Conservation (phyloP, 148 eudicot genomes). For the Spergularia marina region DNA sequence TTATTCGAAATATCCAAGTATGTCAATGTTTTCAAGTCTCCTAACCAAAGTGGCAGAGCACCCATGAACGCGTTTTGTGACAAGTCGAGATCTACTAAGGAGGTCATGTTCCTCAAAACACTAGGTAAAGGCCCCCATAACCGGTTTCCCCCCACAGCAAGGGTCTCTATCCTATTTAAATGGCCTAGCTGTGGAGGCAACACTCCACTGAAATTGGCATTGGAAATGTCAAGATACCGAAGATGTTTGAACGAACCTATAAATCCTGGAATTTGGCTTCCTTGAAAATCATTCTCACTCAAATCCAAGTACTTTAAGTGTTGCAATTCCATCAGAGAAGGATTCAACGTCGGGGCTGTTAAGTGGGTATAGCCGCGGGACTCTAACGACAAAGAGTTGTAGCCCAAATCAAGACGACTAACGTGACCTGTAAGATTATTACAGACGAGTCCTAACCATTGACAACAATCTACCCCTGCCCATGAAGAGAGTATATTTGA, state of each 20-base stretch:
- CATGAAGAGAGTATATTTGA: conserved; percentile 24
- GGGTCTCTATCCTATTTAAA: too few species aligned
- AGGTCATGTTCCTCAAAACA: conserved; percentile 8
- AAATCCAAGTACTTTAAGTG: conserved; percentile 26
- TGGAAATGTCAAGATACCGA: conserved; percentile 31
- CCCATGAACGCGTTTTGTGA: conserved; percentile 18
- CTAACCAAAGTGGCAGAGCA: conserved; percentile 16
- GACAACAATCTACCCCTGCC: conserved; percentile 26
- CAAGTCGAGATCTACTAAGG: conserved; percentile 27
- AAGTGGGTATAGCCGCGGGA: too few species aligned
- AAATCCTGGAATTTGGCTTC: conserved; percentile 28
- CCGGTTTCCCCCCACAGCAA: too few species aligned
- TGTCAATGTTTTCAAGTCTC: not conserved
- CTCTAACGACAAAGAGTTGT: too few species aligned
- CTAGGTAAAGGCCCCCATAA: conserved; percentile 9
- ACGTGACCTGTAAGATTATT: conserved; percentile 19
- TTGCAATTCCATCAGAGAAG: conserved; percentile 12
- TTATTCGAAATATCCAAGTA: not conserved
- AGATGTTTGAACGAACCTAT: conserved; percentile 38
- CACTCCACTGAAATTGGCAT: not conserved
- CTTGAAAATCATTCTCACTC: conserved; percentile 22
- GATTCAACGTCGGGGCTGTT: too few species aligned
- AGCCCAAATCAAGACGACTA: conserved; percentile 15
- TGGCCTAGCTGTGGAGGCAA: conserved; percentile 19
- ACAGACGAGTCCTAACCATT: conserved; percentile 27